These are phyloP conservation scores for Ulvella scutata DNA, from an alignment of 139 green algal species.

Conservation along the genomic window DNA sequence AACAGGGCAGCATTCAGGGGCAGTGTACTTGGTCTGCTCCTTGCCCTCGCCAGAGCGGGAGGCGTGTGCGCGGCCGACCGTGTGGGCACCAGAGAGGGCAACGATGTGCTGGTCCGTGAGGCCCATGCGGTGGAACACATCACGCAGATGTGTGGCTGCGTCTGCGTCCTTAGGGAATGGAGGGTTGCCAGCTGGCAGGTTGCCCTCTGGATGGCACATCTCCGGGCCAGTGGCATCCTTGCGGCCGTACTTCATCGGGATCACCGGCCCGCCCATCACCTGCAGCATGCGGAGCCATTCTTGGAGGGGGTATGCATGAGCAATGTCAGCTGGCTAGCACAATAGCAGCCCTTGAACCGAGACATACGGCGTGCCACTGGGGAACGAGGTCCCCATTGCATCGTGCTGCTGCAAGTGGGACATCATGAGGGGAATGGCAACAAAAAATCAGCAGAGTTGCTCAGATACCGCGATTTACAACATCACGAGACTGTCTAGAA, in stretches of 20 bases:
- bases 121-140: constrained; percentile 75
- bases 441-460: too few relatives aligned
- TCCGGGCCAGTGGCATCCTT: constrained; percentile 35
- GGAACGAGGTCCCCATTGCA: too few relatives aligned
- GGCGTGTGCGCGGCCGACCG: constrained; percentile 22
- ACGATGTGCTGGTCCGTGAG: constrained; percentile 44
- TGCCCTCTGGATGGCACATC: constrained; percentile 56
- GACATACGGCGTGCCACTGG: too few relatives aligned
- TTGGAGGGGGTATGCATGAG: too few relatives aligned
- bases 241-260: constrained; percentile 74
- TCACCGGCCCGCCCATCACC: constrained; percentile 62
- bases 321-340: too few relatives aligned
- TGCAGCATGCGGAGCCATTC: too few relatives aligned
- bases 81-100: constrained; percentile 21
- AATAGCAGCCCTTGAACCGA: too few relatives aligned
- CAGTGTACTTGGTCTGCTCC: constrained; percentile 64
- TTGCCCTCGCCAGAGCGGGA: constrained; percentile 43
- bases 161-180: constrained; percentile 6
- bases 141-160: constrained; percentile 30
- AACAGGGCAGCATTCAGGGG: constrained; percentile 14
- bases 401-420: too few relatives aligned
- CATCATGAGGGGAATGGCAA: too few relatives aligned
- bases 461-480: too few relatives aligned
- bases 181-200: constrained; percentile 39
- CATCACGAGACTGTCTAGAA: too few relatives aligned